Conservation (phyloP, 2,329 filamentous ascomycete species). For the Neospermospora avenae region DNA sequence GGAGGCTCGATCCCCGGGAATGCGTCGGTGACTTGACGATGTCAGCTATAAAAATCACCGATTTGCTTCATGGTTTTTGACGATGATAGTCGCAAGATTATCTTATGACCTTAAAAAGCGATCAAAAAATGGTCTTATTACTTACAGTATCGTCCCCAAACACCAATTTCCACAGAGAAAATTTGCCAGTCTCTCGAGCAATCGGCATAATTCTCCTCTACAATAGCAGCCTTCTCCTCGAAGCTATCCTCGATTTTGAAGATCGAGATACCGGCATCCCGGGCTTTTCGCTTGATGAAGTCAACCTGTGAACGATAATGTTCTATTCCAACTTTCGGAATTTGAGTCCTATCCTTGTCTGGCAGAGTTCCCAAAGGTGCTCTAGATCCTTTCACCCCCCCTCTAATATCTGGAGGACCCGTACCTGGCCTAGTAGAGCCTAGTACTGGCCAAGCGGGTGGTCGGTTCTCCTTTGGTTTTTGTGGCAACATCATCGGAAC, state of each 20-base stretch:
- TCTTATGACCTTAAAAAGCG: not conserved
- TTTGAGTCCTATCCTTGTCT: not conserved
- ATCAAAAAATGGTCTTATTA: not conserved
- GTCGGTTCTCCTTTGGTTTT: not conserved
- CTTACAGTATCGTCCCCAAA: constrained; percentile 13
- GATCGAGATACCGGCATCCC: not conserved
- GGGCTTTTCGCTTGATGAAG: not conserved
- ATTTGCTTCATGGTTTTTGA: not conserved
- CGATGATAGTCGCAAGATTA: not conserved
- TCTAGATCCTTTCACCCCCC: not conserved
- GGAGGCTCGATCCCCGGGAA: constrained; percentile 5
- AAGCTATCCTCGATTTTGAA: not conserved
- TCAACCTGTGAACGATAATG: not conserved
- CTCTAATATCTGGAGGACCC: not conserved
- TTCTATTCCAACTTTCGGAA: not conserved
- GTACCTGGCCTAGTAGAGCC: too few relatives aligned
- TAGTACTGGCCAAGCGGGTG: not conserved
- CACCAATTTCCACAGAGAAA: constrained; percentile 1
- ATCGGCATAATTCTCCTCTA: not conserved
- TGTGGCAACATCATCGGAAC: not conserved
- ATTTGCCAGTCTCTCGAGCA: constrained; percentile 5
- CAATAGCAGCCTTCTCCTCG: not conserved
- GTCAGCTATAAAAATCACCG: not conserved
- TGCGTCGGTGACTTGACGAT: not conserved
- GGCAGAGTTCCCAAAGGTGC: not conserved